Conservation (phyloP, 768 basidiomycete genomes). For the Tricholoma saponaceum region DNA sequence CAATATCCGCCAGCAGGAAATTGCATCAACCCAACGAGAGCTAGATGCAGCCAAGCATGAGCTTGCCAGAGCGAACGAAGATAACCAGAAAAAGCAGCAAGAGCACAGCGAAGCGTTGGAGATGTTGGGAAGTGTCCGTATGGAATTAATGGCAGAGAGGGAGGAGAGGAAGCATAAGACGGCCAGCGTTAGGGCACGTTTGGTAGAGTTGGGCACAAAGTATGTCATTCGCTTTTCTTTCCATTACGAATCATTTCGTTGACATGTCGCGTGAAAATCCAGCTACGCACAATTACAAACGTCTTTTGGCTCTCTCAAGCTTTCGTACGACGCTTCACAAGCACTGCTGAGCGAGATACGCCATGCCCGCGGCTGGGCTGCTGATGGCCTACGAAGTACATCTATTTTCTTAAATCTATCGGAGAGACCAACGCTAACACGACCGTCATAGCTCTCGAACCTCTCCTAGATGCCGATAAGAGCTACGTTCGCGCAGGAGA, state of each 20-base stretch:
- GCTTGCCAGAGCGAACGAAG: background rate
- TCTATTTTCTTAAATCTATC: background rate
- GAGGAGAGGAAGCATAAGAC: constrained; percentile 4
- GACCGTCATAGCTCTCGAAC: constrained; percentile 7
- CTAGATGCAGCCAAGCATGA: background rate
- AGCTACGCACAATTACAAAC: constrained; percentile 8
- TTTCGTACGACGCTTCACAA: constrained; percentile 3
- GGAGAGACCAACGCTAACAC: background rate
- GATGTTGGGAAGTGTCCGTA: background rate
- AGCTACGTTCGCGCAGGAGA: constrained; percentile 15
- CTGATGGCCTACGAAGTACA: constrained; percentile 7
- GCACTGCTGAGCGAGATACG: constrained; percentile 1
- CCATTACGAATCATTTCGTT: background rate
- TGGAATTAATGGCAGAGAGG: background rate
- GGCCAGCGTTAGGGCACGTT: background rate
- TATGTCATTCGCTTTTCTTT: background rate
- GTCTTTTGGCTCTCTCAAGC: constrained; percentile 4
- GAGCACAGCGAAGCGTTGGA: background rate
- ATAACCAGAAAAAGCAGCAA: background rate
- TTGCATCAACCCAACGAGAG: background rate
- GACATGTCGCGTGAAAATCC: background rate
- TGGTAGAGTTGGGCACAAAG: constrained; percentile 10
- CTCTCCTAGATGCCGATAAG: constrained; percentile 21
- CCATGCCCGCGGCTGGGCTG: constrained; percentile 3
- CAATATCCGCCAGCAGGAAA: background rate